Evolutionary conservation across 1,139 yeast genomes (phyloP).

Genomic region (Sugiyamaella paludigena): DNA sequence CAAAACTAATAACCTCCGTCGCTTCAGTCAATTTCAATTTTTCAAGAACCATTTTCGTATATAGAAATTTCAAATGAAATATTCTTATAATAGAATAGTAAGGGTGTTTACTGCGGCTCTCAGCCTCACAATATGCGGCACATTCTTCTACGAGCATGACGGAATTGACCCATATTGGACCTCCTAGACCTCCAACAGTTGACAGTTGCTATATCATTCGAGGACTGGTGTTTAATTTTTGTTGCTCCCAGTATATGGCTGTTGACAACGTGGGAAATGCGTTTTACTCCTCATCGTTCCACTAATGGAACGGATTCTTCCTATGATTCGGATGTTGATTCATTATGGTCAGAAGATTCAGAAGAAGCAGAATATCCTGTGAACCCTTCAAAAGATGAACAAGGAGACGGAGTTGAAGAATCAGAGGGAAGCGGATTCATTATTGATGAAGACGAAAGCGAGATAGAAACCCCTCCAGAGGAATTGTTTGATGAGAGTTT

Average conservation of each 20-base stretch:
- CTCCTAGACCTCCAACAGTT: too few relatives aligned
- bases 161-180: too few relatives aligned
- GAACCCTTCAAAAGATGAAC: slow-evolving; percentile 12
- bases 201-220: too few relatives aligned
- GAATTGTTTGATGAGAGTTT: slow-evolving; percentile 8
- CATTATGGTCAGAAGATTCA: slow-evolving; percentile 19
- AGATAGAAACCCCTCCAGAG: background rate
- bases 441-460: background rate
- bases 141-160: too few relatives aligned
- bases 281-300: slow-evolving; percentile 14
- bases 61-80: too few relatives aligned
- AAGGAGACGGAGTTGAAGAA: background rate
- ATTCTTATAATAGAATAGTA: too few relatives aligned
- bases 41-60: background rate
- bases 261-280: slow-evolving; percentile 11
- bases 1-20: background rate
- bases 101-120: too few relatives aligned
- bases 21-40: background rate
- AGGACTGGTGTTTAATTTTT: too few relatives aligned
- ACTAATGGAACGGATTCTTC: slow-evolving; percentile 7
- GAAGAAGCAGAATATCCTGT: slow-evolving; percentile 28
- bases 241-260: too few relatives aligned
- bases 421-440: background rate
- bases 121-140: too few relatives aligned
- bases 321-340: slow-evolving; percentile 19